Evolutionary conservation across 1,284 basidiomycete species (phyloP).

Genomic region (Tylopilus sp.): DNA sequence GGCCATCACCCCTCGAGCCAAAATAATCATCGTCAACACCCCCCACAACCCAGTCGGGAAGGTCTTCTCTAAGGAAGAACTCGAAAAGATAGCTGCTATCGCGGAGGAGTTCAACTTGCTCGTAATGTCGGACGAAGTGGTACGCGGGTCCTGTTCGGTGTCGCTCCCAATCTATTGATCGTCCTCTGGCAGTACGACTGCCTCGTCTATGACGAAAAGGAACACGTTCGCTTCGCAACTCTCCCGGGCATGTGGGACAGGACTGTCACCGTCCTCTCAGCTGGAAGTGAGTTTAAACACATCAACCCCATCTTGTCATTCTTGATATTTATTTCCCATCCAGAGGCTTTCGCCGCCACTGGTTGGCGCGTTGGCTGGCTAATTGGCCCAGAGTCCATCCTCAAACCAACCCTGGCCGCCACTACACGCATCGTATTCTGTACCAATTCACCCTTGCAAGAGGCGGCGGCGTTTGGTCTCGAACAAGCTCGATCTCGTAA

Average conservation of each 20-base stretch:
- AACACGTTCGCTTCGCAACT: conserved; percentile 89
- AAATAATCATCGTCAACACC: conserved; percentile 92
- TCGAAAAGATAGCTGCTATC: conserved; percentile 79
- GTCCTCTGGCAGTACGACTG: conserved; percentile 74
- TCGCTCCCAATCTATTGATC: conserved; percentile 1
- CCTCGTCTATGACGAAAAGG: conserved; percentile 82
- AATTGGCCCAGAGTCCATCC: conserved; percentile 82
- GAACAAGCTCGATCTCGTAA: conserved; percentile 67
- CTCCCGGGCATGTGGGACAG: conserved; percentile 99
- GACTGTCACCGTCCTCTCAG: conserved; percentile 79
- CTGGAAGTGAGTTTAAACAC: conserved; percentile 57
- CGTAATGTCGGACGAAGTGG: conserved; percentile 95
- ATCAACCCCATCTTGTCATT: neutral
- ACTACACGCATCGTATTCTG: conserved; percentile 95
- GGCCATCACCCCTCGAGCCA: conserved; percentile 82
- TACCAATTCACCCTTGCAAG: conserved; percentile 88
- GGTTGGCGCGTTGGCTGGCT: conserved; percentile 99
- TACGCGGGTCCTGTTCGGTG: conserved; percentile 42
- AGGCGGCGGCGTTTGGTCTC: conserved; percentile 85
- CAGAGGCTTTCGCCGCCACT: conserved; percentile 96
- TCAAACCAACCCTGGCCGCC: conserved; percentile 84
- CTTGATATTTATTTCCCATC: neutral
- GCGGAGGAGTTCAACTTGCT: conserved; percentile 92
- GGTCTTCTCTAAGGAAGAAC: conserved; percentile 83
- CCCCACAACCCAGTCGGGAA: conserved; percentile 97